Evolutionary conservation across 345 rosid species (phyloP).

Genomic region (Moringa oleifera): DNA sequence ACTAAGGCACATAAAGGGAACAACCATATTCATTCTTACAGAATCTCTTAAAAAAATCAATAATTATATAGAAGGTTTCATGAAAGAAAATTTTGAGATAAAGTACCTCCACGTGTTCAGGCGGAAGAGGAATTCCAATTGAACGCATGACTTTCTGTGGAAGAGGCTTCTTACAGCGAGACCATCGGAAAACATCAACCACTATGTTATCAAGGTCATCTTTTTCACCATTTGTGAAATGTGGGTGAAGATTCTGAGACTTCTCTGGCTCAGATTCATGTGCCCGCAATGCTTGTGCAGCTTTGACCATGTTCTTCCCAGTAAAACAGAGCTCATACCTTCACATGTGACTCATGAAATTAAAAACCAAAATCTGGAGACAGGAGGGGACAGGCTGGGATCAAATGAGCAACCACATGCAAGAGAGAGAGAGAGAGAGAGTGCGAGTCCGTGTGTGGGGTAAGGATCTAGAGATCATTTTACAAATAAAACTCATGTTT

Average conservation of each 20-base stretch:
- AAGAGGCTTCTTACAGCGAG: conserved; percentile 86
- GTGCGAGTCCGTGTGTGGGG: too few species aligned
- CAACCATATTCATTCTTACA: too few species aligned
- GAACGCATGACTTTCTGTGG: conserved; percentile 86
- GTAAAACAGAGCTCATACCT: conserved; percentile 94
- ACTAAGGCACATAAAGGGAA: too few species aligned
- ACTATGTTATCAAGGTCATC: conserved; percentile 50
- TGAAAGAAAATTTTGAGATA: not conserved
- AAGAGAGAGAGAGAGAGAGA: too few species aligned
- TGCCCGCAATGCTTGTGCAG: conserved; percentile 36
- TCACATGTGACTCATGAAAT: not conserved
- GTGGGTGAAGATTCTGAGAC: conserved; percentile 55
- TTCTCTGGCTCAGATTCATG: conserved; percentile 65
- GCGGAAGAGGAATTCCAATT: conserved; percentile 84
- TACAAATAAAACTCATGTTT: too few species aligned
- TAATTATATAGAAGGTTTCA: too few species aligned
- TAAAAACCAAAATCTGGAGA: too few species aligned
- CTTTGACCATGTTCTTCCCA: conserved; percentile 82
- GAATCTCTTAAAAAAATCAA: too few species aligned
- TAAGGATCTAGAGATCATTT: too few species aligned
- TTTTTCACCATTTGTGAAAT: conserved; percentile 68
- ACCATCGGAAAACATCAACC: conserved; percentile 87
- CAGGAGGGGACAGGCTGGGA: too few species aligned
- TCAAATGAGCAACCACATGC: too few species aligned
- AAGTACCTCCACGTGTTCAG: conserved; percentile 78